phyloP scores from a whole-genome alignment of 257 asterid genomes.

The Fraxinus excelsior region DNA sequence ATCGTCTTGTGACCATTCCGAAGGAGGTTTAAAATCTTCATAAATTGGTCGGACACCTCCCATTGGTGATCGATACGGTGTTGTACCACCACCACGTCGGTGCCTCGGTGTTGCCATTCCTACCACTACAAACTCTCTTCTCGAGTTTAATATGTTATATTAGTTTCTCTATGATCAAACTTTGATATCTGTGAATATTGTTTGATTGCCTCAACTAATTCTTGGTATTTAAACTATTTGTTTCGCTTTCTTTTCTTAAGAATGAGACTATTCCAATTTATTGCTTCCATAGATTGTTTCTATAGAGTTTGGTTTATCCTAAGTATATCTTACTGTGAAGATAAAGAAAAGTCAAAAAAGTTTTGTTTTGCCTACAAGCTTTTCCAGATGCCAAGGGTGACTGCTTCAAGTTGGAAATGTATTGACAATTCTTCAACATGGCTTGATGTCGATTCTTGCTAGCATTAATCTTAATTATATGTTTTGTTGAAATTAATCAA shows the following conservation, averaged over 20 bases:
- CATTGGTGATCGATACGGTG: slow-evolving; percentile 26
- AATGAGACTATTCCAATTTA: slow-evolving; percentile 44
- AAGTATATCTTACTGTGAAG: slow-evolving; percentile 31
- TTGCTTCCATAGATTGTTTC: slow-evolving; percentile 39
- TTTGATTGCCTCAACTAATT: neutral
- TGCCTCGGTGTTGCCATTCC: slow-evolving; percentile 51
- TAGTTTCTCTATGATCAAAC: neutral
- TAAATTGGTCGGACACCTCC: slow-evolving; percentile 49
- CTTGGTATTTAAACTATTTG: slow-evolving; percentile 13
- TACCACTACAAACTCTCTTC: neutral
- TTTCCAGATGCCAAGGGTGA: neutral
- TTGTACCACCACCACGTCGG: slow-evolving; percentile 31
- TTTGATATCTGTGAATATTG: neutral
- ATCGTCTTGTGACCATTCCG: slow-evolving; percentile 58
- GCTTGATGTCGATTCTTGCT: neutral
- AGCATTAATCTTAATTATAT: neutral
- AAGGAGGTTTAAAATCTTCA: slow-evolving; percentile 65
- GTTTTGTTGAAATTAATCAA: too few species aligned
- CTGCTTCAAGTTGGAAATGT: neutral
- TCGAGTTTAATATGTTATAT: neutral
- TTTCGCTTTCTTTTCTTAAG: slow-evolving; percentile 27
- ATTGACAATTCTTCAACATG: neutral
- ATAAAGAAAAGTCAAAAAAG: slow-evolving; percentile 20
- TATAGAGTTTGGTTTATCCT: too few species aligned
- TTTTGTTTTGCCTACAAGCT: slow-evolving; percentile 46